Evolutionary conservation across 352 stramenopile genomes (phyloP), one percentile per base, ranked within the genome.

Genomic region (Aphanomyces stellatus): DNA sequence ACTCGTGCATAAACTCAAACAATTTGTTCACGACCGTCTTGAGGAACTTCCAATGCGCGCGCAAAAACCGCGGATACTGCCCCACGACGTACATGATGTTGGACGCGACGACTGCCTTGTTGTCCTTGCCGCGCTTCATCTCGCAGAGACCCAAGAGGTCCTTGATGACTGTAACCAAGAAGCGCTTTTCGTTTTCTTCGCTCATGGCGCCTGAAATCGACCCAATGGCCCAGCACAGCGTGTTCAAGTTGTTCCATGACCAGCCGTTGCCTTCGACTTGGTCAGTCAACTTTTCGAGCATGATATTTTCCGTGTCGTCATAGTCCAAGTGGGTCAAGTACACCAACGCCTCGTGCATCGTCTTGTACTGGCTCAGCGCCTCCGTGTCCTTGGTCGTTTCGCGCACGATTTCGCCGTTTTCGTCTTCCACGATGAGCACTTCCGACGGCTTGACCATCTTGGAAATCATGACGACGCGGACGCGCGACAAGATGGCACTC

Each of bases 21-120:
- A 99, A 81, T 76, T 99, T 99, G 79, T 99, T 99, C 51, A 99
- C 97, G n/a, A 99, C 98, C 1, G 98, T 99, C 65, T 98, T 97
- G 28, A 99, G 78, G 75, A 99, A 99, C 80, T 99, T 99, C 97
- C 97, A 99, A 79, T 99, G 97, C 8, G 93, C 93, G 57, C 96
- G 96, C 35, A 99, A 75, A 76, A 99, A 99, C 1, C 98, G 94
- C 42, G 98, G 98, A 78, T 99, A 99, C 81, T 99, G 97, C 2
- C 97, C 97, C 27, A 99, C 97, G 25, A 99, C 97, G 74, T 99
- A 99, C 97, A 99, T 99, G 71, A 99, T 99, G 77, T 99, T 99
- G 65, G 90, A 98, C 3, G 98, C 98, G 37, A 99, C 88, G 6
- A 99, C 96, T 19, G 97, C 97, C 78, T 99, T 99, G 85, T 99